phyloP scores from a whole-genome alignment of 345 rosid genomes.

The Populus davidiana region DNA sequence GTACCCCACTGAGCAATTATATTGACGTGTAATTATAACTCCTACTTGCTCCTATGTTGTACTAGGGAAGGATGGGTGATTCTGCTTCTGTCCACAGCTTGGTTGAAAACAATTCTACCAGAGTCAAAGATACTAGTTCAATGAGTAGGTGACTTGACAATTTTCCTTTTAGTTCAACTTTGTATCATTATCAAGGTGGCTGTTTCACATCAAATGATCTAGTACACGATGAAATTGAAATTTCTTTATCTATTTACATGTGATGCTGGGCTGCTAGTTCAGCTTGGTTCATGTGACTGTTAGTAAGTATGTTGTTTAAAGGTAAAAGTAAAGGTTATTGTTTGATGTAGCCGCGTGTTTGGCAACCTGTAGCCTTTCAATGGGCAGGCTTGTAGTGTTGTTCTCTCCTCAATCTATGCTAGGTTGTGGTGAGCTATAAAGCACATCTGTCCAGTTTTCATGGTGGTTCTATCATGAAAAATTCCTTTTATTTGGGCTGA shows the following conservation, averaged over 20 bases:
- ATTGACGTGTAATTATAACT: not conserved
- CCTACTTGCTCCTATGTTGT: not conserved
- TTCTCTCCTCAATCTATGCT: not conserved
- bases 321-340: no score
- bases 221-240: not conserved
- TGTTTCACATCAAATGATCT: not conserved
- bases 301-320: no score
- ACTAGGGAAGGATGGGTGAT: slow-evolving; percentile 15
- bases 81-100: slow-evolving; percentile 5
- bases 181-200: not conserved
- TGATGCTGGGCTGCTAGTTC: not conserved
- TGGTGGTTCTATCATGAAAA: not conserved
- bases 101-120: slow-evolving; percentile 3
- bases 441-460: not conserved
- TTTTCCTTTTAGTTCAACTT: not conserved
- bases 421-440: not conserved
- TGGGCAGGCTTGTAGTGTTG: no score
- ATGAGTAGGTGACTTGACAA: slow-evolving; percentile 9
- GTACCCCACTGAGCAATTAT: not conserved
- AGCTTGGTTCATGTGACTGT: not conserved
- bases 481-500: not conserved
- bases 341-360: not conserved
- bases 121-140: slow-evolving; percentile 16
- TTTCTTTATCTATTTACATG: not conserved
- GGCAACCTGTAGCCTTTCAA: not conserved